Percentiles rank a stretch among this genome's conserved stretches.
These are phyloP conservation scores for Eutrema salsugineum DNA, from an alignment of 441 rosid species.

Conservation along the genomic window DNA sequence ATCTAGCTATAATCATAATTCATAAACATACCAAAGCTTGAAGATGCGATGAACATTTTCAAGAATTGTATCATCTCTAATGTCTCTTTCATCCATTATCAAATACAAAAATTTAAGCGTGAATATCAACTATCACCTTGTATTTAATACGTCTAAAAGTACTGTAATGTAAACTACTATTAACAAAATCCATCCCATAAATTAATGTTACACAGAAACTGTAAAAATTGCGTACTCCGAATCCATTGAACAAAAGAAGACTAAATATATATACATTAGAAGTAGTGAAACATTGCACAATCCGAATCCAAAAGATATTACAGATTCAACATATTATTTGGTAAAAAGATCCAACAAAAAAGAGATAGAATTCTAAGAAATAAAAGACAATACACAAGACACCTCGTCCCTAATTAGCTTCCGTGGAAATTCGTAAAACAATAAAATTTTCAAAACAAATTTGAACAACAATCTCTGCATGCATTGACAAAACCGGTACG, in stretches of 20 bases:
- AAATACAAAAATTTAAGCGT: neutral
- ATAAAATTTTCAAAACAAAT: slow-evolving; percentile 24
- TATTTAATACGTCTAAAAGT: neutral
- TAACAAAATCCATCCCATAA: neutral
- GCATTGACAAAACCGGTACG: neutral
- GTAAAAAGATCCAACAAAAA: neutral
- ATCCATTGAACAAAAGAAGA: neutral
- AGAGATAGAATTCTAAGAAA: neutral
- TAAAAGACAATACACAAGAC: slow-evolving; percentile 12
- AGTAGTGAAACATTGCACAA: neutral
- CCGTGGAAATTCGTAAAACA: slow-evolving; percentile 4
- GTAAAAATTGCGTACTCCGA: neutral
- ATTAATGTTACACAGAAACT: neutral
- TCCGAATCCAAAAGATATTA: slow-evolving; percentile 9
- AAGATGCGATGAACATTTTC: neutral
- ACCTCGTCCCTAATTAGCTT: slow-evolving; percentile 13
- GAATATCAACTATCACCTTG: neutral
- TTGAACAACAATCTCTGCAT: slow-evolving; percentile 18
- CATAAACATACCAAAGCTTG: neutral
- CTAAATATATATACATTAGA: neutral
- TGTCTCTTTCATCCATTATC: neutral
- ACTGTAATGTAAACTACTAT: neutral
- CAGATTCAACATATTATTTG: slow-evolving; percentile 19
- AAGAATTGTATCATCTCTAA: neutral
- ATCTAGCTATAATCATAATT: neutral